phyloP scores from a whole-genome alignment of 164 flowering plant species.

The Santalum album region DNA sequence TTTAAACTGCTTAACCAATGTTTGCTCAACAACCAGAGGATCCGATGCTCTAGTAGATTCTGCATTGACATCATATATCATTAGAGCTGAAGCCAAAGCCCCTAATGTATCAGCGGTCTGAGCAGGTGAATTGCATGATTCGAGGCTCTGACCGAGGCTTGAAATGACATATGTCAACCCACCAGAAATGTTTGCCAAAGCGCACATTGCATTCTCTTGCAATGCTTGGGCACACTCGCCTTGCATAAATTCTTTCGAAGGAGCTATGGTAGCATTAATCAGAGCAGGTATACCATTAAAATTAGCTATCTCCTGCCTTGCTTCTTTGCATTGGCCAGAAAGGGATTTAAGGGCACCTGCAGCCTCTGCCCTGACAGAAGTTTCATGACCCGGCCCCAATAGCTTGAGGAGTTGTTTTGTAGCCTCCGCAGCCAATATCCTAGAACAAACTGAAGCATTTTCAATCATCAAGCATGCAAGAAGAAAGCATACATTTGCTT shows the following conservation, averaged over 20 bases:
- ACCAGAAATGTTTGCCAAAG: constrained; percentile 96
- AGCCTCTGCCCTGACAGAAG: constrained; percentile 93
- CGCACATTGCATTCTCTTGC: constrained; percentile 99
- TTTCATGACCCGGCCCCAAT: constrained; percentile 74
- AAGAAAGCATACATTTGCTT: constrained; percentile 92
- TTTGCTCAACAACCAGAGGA: constrained; percentile 70
- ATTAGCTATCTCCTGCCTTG: constrained; percentile 73
- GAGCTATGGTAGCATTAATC: constrained; percentile 99
- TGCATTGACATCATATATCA: constrained; percentile 90
- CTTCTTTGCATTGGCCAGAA: constrained; percentile 87
- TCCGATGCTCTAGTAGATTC: constrained; percentile 77
- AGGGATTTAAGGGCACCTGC: constrained; percentile 94
- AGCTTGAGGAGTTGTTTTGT: constrained; percentile 83
- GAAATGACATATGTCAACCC: constrained; percentile 92
- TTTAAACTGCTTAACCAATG: constrained; percentile 68
- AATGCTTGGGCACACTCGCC: constrained; percentile 96
- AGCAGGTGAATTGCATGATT: constrained; percentile 82
- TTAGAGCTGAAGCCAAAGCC: constrained; percentile 98
- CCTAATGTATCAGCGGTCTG: constrained; percentile 95
- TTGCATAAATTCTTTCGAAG: constrained; percentile 98
- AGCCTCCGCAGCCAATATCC: constrained; percentile 66
- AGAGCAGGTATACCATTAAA: constrained; percentile 83
- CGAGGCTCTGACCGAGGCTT: constrained; percentile 97
- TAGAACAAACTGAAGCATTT: constrained; percentile 78
- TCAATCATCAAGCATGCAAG: constrained; percentile 94